Percentiles rank a stretch among this genome's conserved stretches.
These are phyloP conservation scores for Lactarius sp. DNA, from an alignment of 768 basidiomycete species.

Conservation along the genomic window DNA sequence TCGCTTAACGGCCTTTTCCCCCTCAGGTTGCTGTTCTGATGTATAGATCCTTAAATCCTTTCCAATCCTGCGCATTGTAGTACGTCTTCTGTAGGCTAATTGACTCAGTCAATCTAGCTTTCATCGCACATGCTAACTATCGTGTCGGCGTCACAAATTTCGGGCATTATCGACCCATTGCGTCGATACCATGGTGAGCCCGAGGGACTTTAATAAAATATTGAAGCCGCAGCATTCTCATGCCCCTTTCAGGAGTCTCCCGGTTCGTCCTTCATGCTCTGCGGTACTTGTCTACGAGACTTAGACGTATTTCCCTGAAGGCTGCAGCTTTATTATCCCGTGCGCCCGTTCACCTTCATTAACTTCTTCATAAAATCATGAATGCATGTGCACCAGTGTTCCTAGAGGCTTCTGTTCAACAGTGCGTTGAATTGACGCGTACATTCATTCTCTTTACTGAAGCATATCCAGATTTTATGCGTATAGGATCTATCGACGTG, in stretches of 20 bases:
- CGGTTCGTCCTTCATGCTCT: neutral
- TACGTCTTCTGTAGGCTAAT: neutral
- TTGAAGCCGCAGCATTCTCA: neutral
- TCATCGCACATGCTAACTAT: neutral
- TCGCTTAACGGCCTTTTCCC: neutral
- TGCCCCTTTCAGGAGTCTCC: neutral
- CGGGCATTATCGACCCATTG: neutral
- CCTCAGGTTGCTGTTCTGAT: conserved; percentile 8
- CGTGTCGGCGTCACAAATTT: neutral
- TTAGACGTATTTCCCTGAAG: neutral
- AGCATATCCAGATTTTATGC: neutral
- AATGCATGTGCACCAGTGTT: neutral
- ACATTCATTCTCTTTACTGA: neutral
- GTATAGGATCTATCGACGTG: neutral
- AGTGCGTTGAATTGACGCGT: neutral
- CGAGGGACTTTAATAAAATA: neutral
- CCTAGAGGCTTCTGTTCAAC: neutral
- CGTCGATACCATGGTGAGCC: neutral
- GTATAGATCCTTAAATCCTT: neutral
- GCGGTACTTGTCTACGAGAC: neutral
- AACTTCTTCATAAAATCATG: neutral
- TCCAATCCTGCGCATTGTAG: neutral
- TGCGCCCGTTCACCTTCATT: neutral
- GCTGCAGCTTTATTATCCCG: neutral
- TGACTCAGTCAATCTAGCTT: neutral